Base-by-base conservation (phyloP, 2,329 filamentous ascomycete genomes). In the Huntiella savannae region DNA sequence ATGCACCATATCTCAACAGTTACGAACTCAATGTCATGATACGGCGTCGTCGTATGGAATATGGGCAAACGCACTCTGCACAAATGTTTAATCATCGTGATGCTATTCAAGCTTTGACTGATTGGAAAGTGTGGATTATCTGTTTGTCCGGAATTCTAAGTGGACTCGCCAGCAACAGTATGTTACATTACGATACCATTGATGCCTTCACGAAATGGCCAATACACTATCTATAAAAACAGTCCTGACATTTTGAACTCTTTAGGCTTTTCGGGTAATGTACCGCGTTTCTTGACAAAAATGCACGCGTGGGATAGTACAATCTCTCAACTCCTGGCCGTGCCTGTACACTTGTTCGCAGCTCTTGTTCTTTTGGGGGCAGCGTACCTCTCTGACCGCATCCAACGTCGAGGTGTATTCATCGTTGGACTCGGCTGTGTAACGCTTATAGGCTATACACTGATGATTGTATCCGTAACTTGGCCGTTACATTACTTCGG, bases 121-220 rank as follows among this genome's bases (percentile, higher is more conserved):
- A 47, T 32, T 47, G 32, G 45, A 42, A 47, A 16, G 16, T 47
- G 3, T 47, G 39, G 45, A 10, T 36, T 10, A 35, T 47, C 13
- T 40, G 45, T 36, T 11, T 47, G 4, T n/a, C 38, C 1, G 16
- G 42, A 13, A 15, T 37, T 11, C n/a, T 33, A 7, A 32, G 38
- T 5, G 28, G 33, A 10, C 36, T 47, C n/a, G 16, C 13, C 11
- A 42, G 28, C 17, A 42, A 41, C 8, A 13, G 45, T 47, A 36
- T 37, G 45, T 47, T n/a, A 13, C 16, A 10, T 3, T 39, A 32
- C 13, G 6, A 13, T 13, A 2, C 12, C 11, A 40, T 13, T 12
- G 6, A n/a, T 40, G 43, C 10, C 28, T 34, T 34, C 22, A 8
- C 8, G 22, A 8, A 5, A 8, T 8, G 22, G 8, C 8, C 22